Evolutionary conservation across 495 filamentous ascomycete species (phyloP).

Genomic region (Aspergillus homomorphus): DNA sequence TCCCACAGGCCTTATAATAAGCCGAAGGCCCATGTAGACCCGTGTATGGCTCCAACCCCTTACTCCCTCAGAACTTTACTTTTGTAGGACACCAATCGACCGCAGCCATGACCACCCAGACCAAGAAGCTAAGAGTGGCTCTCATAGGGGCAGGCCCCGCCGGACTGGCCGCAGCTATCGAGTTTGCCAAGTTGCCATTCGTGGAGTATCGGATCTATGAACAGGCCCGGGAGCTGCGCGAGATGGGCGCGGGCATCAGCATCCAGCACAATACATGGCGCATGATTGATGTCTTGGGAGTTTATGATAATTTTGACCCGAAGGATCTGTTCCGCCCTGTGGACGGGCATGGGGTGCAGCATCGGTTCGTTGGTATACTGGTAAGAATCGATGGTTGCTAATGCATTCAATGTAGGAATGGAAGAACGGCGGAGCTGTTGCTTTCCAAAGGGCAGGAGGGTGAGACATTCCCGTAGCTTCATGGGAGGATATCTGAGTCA

Average conservation of each 20-base stretch:
- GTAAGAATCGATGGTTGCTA: too few relatives aligned
- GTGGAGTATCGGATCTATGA: constrained; percentile 48
- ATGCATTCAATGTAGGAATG: constrained; percentile 1
- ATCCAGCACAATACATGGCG: constrained; percentile 33
- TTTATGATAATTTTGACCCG: constrained; percentile 18
- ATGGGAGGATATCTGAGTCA: neutral
- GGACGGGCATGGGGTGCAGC: constrained; percentile 22
- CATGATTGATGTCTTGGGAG: constrained; percentile 23
- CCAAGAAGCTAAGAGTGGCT: constrained; percentile 23
- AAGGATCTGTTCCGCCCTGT: constrained; percentile 19
- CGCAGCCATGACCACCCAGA: neutral
- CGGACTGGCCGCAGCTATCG: constrained; percentile 48
- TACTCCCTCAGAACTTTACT: neutral
- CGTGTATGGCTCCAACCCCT: neutral
- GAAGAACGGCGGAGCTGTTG: constrained; percentile 22
- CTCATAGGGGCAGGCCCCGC: constrained; percentile 49
- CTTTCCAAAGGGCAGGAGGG: constrained; percentile 13
- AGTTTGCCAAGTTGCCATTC: constrained; percentile 43
- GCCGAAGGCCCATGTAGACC: too few relatives aligned
- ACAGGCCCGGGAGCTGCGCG: constrained; percentile 42
- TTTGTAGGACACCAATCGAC: constrained; percentile 6
- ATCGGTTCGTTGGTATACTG: constrained; percentile 23
- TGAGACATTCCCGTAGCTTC: neutral
- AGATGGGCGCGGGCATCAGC: constrained; percentile 50
- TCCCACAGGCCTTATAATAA: too few relatives aligned